phyloP scores from a whole-genome alignment of 2,329 filamentous ascomycete genomes.

The Aspergillus niger region DNA sequence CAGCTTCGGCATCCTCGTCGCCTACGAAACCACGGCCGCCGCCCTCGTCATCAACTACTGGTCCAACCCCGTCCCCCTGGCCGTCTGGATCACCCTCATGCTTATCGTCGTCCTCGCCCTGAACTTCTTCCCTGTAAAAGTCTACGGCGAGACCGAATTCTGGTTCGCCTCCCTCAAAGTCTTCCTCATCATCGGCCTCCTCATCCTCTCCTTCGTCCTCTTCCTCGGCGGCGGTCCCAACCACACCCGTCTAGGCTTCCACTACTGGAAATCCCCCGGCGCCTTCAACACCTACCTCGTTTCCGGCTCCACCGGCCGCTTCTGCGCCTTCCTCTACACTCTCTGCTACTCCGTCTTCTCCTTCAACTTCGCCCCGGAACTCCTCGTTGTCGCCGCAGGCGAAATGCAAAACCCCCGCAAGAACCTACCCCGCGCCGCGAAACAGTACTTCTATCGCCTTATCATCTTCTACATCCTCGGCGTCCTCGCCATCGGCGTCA shows the following conservation, averaged over 20 bases:
- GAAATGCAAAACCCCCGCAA: slow-evolving; percentile 69
- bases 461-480: slow-evolving; percentile 73
- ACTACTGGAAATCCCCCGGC: slow-evolving; percentile 62
- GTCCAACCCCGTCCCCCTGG: slow-evolving; percentile 52
- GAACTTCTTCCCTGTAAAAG: slow-evolving; percentile 59
- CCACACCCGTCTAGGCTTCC: slow-evolving; percentile 69
- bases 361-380: slow-evolving; percentile 62
- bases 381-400: slow-evolving; percentile 62
- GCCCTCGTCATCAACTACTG: slow-evolving; percentile 58
- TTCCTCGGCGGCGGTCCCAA: slow-evolving; percentile 79
- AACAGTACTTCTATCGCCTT: slow-evolving; percentile 75
- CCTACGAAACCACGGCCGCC: slow-evolving; percentile 69
- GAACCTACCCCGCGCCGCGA: slow-evolving; percentile 72
- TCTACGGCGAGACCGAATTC: slow-evolving; percentile 29
- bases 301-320: slow-evolving; percentile 62
- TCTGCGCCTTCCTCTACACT: slow-evolving; percentile 62
- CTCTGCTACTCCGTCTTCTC: slow-evolving; percentile 69
- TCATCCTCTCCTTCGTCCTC: slow-evolving; percentile 70
- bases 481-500: slow-evolving; percentile 67
- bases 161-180: slow-evolving; percentile 11
- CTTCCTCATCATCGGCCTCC: slow-evolving; percentile 7
- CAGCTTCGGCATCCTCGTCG: slow-evolving; percentile 81
- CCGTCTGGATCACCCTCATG: slow-evolving; percentile 61
- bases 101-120: slow-evolving; percentile 53
- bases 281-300: slow-evolving; percentile 67